Conservation (phyloP, 208 protist genomes). For the Leishmania arabica region DNA sequence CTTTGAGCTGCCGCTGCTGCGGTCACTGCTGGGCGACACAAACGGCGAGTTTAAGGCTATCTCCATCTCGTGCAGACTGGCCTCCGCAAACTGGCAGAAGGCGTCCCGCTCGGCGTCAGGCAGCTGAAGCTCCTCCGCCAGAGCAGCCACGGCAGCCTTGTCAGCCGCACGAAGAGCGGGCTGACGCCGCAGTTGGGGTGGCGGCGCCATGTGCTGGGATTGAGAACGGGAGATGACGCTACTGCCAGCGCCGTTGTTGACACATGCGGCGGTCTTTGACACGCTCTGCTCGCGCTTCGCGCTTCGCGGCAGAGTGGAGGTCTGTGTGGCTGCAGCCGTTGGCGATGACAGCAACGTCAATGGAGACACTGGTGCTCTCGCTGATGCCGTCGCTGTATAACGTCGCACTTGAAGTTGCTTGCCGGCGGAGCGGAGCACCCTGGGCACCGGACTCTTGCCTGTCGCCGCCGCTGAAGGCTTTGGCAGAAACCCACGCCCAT, state of each 20-base stretch:
- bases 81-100: conserved; percentile 23
- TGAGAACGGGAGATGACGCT: background rate
- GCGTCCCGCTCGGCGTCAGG: conserved; percentile 14
- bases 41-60: background rate
- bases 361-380: background rate
- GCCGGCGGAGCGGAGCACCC: background rate
- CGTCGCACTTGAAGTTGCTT: conserved; percentile 3
- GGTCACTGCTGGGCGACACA: background rate
- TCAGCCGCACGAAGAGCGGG: background rate
- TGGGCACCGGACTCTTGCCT: background rate
- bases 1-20: background rate
- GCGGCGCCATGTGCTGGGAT: background rate
- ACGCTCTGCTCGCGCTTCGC: background rate
- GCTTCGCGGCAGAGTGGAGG: background rate
- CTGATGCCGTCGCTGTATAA: background rate
- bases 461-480: background rate
- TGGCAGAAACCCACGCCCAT: background rate
- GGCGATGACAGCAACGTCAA: background rate
- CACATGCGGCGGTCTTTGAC: background rate
- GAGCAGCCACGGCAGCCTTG: background rate
- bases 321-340: background rate
- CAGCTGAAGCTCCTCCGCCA: conserved; percentile 12
- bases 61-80: conserved; percentile 24
- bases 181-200: background rate
- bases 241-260: background rate